Evolutionary conservation across 106 monocot genomes (phyloP).

Genomic region (Dendrobium officinale): DNA sequence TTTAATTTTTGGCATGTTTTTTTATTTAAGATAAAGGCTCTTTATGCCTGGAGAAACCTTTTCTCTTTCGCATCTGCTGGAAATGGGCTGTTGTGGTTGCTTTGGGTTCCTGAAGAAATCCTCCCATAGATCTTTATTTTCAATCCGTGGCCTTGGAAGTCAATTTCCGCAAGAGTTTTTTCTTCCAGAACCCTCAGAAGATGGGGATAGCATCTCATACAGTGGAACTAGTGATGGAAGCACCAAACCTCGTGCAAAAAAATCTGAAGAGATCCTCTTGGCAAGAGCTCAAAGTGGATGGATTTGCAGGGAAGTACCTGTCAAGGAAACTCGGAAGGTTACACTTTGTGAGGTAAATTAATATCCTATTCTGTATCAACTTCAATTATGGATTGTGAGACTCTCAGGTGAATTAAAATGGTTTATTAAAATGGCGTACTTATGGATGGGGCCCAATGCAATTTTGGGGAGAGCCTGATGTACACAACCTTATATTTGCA

Average conservation of each 20-base stretch:
- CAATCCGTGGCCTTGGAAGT: slow-evolving; percentile 12
- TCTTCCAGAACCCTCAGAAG: slow-evolving; percentile 22
- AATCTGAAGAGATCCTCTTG: slow-evolving; percentile 37
- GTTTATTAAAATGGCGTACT: neutral
- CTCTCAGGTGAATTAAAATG: neutral
- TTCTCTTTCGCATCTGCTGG: slow-evolving; percentile 8
- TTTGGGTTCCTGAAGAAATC: slow-evolving; percentile 62
- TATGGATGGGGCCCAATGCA: neutral
- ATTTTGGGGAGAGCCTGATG: neutral
- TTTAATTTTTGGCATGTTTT: neutral
- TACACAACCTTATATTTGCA: neutral
- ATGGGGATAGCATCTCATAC: slow-evolving; percentile 23
- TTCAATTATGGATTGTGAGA: neutral
- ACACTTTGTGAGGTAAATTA: slow-evolving; percentile 31
- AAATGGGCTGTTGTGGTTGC: slow-evolving; percentile 77
- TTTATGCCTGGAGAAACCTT: slow-evolving; percentile 1
- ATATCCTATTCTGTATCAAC: neutral
- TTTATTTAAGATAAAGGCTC: neutral
- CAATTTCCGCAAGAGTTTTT: slow-evolving; percentile 23
- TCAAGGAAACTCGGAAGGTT: slow-evolving; percentile 62
- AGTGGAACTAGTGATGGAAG: slow-evolving; percentile 19
- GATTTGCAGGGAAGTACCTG: slow-evolving; percentile 62
- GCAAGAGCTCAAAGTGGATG: slow-evolving; percentile 33
- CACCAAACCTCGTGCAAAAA: slow-evolving; percentile 7
- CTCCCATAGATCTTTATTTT: slow-evolving; percentile 19